phyloP scores from a whole-genome alignment of 225 moss, liverwort and hornwort species.

The Antitrichia curtipendula region DNA sequence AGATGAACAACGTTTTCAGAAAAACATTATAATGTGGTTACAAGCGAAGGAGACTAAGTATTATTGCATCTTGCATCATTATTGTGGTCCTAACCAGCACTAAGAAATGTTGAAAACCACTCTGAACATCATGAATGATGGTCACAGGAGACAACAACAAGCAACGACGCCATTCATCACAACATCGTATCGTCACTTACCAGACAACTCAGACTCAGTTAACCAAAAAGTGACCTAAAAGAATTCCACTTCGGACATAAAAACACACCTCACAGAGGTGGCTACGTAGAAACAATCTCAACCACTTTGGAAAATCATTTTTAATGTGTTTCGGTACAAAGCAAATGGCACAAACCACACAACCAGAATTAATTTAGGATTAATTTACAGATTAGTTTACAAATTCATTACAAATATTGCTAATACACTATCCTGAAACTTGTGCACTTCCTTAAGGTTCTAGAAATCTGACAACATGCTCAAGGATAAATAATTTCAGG shows the following conservation, averaged over 20 bases:
- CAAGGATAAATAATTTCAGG: neutral
- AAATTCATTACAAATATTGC: neutral
- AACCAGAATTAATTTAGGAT: neutral
- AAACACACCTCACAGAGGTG: neutral
- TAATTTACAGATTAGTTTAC: neutral
- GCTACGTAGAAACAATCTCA: neutral
- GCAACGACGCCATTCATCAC: neutral
- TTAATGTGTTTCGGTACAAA: neutral
- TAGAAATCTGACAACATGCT: neutral
- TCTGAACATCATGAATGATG: neutral
- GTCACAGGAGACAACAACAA: neutral
- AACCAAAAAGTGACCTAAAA: neutral
- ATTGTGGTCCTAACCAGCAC: neutral
- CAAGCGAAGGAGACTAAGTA: neutral
- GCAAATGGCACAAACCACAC: neutral
- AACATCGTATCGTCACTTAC: neutral
- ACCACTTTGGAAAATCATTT: neutral
- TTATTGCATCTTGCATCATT: neutral
- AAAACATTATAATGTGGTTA: neutral
- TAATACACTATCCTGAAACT: neutral
- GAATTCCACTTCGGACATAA: neutral
- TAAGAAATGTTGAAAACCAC: neutral
- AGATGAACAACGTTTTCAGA: neutral
- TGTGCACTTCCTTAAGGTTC: neutral
- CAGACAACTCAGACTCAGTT: neutral